These are phyloP conservation scores for Mortierella polycephala DNA, from an alignment of 371 early-diverging fungal genomes.

Conservation along the genomic window DNA sequence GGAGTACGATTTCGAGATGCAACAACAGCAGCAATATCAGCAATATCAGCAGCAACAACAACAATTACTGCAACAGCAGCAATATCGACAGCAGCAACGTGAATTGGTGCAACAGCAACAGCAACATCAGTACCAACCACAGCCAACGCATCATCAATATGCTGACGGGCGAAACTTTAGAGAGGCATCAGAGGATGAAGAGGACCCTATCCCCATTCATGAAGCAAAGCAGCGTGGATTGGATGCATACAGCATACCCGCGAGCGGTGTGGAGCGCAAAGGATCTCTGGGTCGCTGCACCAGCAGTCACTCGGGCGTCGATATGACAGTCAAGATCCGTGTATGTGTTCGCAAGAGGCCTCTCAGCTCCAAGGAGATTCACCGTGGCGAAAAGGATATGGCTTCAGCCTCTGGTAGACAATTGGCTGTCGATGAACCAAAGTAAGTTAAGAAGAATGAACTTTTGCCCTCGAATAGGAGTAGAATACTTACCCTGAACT, in stretches of 20 bases:
- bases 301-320: conserved; percentile 30
- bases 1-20: conserved; percentile 3
- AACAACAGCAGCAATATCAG: conserved; percentile 25
- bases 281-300: conserved; percentile 19
- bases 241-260: conserved; percentile 41
- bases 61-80: conserved; percentile 28
- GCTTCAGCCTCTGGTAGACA: conserved; percentile 72
- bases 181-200: conserved; percentile 51
- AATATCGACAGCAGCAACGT: conserved; percentile 32
- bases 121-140: conserved; percentile 26
- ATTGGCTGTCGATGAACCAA: conserved; percentile 89
- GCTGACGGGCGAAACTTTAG: conserved; percentile 41
- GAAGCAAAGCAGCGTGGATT: conserved; percentile 46
- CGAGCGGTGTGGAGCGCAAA: conserved; percentile 18
- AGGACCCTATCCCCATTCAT: conserved; percentile 50
- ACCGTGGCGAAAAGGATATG: conserved; percentile 84
- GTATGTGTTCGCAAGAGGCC: conserved; percentile 98
- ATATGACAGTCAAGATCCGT: conserved; percentile 84
- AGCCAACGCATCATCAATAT: conserved; percentile 20
- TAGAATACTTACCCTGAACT: not conserved
- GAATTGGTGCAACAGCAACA: conserved; percentile 20
- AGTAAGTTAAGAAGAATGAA: conserved; percentile 59
- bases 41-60: conserved; percentile 17
- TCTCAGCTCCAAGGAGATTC: conserved; percentile 83
- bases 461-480: not conserved